Conservation (phyloP, 345 rosid genomes). For the Acer yangbiense region DNA sequence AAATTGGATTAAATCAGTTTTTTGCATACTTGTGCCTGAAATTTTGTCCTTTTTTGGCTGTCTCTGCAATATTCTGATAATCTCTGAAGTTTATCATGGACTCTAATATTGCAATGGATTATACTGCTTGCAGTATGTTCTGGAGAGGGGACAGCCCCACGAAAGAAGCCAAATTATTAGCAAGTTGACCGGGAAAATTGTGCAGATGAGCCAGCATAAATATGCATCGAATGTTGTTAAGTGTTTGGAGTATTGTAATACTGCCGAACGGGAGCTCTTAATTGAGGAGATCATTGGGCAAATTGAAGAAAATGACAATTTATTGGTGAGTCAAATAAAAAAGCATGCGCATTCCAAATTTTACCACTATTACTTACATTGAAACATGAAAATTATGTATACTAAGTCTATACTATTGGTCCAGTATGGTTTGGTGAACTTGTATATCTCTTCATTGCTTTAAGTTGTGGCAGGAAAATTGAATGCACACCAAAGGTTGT, state of each 20-base stretch:
- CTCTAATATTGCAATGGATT: conserved; percentile 7
- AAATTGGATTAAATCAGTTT: neutral
- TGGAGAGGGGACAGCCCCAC: conserved; percentile 79
- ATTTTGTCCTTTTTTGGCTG: neutral
- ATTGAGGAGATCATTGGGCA: conserved; percentile 82
- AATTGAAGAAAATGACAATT: conserved; percentile 74
- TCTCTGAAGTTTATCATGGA: no score
- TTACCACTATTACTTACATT: no score
- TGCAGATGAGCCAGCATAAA: conserved; percentile 96
- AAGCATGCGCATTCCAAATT: neutral
- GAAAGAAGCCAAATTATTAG: conserved; percentile 78
- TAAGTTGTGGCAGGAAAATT: neutral
- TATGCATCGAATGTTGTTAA: conserved; percentile 86
- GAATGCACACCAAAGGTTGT: no score
- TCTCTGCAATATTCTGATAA: no score
- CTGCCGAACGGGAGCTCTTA: conserved; percentile 67
- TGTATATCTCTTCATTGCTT: neutral
- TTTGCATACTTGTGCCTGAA: neutral
- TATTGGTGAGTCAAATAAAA: conserved; percentile 62
- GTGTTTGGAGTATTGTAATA: conserved; percentile 38
- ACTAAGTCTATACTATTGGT: no score
- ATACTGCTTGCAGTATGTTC: conserved; percentile 66
- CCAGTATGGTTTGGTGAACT: neutral
- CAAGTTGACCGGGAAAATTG: conserved; percentile 81
- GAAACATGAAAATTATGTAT: no score